Evolutionary conservation across 495 filamentous ascomycete genomes (phyloP).

Genomic region (Penicillium dipodomyicola): DNA sequence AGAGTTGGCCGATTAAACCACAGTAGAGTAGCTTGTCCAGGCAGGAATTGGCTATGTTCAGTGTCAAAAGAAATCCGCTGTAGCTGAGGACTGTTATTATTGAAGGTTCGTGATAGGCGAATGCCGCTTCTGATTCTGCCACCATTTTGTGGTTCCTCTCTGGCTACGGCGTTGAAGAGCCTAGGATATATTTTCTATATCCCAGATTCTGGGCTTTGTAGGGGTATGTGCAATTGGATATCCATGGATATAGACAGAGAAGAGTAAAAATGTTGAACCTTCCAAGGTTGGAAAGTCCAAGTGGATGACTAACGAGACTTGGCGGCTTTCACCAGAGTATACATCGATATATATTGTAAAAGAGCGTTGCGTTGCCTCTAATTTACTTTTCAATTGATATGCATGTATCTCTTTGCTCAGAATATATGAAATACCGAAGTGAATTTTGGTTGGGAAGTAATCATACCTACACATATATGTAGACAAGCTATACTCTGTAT

Average conservation of each 20-base stretch:
- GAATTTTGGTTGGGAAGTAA: too few species aligned
- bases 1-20: slow-evolving; percentile 70
- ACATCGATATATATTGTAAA: background rate
- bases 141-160: background rate
- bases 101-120: slow-evolving; percentile 60
- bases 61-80: slow-evolving; percentile 62
- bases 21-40: slow-evolving; percentile 66
- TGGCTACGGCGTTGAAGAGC: background rate
- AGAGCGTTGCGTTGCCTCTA: background rate
- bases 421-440: background rate
- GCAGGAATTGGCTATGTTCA: slow-evolving; percentile 57
- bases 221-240: background rate
- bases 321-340: background rate
- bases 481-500: too few species aligned
- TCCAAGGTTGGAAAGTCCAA: background rate
- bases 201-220: background rate
- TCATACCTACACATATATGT: too few species aligned
- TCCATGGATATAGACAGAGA: background rate
- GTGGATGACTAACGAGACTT: background rate
- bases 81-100: slow-evolving; percentile 58
- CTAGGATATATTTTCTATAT: background rate
- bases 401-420: background rate
- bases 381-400: background rate
- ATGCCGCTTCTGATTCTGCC: slow-evolving; percentile 19
- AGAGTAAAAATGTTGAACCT: background rate